Percentiles rank a stretch among this genome's conserved stretches.
These are phyloP conservation scores for Parastagonospora nodorum DNA, from an alignment of 2,329 filamentous ascomycete species.

Conservation along the genomic window DNA sequence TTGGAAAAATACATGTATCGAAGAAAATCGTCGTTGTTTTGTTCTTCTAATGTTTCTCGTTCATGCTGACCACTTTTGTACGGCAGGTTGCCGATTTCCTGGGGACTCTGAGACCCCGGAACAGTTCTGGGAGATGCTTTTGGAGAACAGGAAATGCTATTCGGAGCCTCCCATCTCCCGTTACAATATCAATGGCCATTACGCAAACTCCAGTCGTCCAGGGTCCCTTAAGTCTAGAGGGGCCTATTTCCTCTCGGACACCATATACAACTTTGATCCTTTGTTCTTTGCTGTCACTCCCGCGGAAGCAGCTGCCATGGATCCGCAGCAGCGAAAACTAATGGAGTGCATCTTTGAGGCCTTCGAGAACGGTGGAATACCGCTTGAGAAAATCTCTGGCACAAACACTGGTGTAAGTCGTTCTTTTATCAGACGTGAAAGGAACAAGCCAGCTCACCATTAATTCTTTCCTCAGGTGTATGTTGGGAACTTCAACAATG, in stretches of 20 bases:
- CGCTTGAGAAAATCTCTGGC: constrained; percentile 29
- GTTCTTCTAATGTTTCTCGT: no score
- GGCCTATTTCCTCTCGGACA: constrained; percentile 34
- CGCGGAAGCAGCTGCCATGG: constrained; percentile 25
- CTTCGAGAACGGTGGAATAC: constrained; percentile 46
- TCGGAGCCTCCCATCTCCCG: no score
- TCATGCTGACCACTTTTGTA: no score
- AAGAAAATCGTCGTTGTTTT: no score
- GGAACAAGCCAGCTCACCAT: no score
- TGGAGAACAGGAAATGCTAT: no score
- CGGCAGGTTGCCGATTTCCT: not conserved
- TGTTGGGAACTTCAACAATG: constrained; percentile 23
- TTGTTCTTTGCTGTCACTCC: constrained; percentile 32
- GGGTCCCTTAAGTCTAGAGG: constrained; percentile 32
- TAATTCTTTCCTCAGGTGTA: no score
- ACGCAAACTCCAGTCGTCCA: constrained; percentile 18
- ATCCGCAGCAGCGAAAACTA: constrained; percentile 36
- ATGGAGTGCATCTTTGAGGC: constrained; percentile 42
- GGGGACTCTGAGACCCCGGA: no score
- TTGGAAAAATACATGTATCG: no score
- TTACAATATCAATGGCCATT: no score
- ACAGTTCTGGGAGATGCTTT: no score
- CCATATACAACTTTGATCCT: constrained; percentile 47
- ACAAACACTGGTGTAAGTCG: constrained; percentile 23
- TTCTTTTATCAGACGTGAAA: no score